phyloP scores from a whole-genome alignment of 2,329 filamentous ascomycete species.

The Colletotrichum sp. region DNA sequence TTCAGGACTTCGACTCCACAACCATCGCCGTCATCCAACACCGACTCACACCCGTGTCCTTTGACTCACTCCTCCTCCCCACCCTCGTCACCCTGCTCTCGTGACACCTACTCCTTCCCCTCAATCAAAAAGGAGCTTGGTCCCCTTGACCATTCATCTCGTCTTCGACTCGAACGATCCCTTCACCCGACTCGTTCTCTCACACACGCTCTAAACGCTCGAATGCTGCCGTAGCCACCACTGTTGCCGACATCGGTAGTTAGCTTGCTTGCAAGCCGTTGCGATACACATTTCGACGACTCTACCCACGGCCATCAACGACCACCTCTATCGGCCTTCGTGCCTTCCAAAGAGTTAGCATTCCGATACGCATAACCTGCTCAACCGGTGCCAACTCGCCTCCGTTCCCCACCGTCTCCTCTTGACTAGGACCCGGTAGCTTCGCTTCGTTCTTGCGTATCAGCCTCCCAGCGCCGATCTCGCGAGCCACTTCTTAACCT shows the following conservation, averaged over 20 bases:
- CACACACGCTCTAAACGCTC: not conserved
- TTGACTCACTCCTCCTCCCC: constrained; percentile 20
- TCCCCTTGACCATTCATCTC: not conserved
- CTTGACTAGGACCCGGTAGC: constrained; percentile 32
- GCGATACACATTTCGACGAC: constrained; percentile 7
- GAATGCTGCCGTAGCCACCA: constrained; percentile 21
- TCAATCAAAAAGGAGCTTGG: not conserved
- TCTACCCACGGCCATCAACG: constrained; percentile 6
- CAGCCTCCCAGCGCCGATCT: constrained; percentile 16
- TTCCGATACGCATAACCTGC: not conserved
- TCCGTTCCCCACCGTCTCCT: not conserved
- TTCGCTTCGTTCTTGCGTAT: constrained; percentile 15
- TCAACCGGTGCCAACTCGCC: not conserved
- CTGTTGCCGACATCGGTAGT: constrained; percentile 23
- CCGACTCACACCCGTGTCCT: not conserved
- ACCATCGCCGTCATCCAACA: constrained; percentile 5
- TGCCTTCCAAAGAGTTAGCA: constrained; percentile 4
- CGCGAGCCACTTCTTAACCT: not conserved
- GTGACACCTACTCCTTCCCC: not conserved
- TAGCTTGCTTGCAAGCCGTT: constrained; percentile 25
- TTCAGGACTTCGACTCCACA: not conserved
- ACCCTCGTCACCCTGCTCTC: constrained; percentile 1
- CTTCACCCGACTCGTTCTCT: not conserved
- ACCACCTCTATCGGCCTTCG: not conserved
- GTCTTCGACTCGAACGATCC: not conserved